Base-by-base conservation (phyloP, 78 protist species). In the Diacronema lutheri region DNA sequence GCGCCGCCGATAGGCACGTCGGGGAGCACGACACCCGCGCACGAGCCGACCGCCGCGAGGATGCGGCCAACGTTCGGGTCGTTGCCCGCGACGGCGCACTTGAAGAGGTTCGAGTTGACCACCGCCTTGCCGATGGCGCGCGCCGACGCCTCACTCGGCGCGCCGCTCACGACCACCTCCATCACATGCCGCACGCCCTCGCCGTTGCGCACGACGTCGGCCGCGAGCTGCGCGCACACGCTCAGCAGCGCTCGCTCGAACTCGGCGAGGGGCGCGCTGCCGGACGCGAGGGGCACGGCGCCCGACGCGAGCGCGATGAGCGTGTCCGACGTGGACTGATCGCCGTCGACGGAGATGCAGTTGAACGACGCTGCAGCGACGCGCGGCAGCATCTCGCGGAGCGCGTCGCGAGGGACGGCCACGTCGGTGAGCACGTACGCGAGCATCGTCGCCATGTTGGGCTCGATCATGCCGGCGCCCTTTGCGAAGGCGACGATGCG, bases 61-160 rank as follows among this genome's bases (percentile, higher is more conserved):
- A 65, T n/a, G 11, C 72, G 72, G 72, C 72, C 79, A 23, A 71
- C 79, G 57, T 71, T 71, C 58, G 79, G 79, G 57, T 71, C 79
- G 57, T 71, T 71, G 58, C 79, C 79, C 46, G 79, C 57, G 79
- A 71, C 35, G 5, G 79, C 79, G 16, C 50, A 19, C 79, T 71
- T 71, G 38, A 71, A 1, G 50, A 68, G 76, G n/a, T 6, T 6
- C 12, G 76, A 68, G 46, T 68, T 68, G 7, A 68, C 76, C n/a
- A 68, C 76, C 6, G 76, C 74, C 57, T 71, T 71, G 57, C 79
- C 79, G 26, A 41, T 58, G 12, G 55, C 79, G 21, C 79, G 79
- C 33, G 79, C 79, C 13, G 41, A 19, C 21, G 10, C 79, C 31
- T 0, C 26, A 0, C 37, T 9, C 21, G 79, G 79, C 20, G 79